A percentile compares a stretch with the other conserved stretches of the same genome.
Conservation (phyloP, 23 red algal genomes). For the Pyropia yezoensis region DNA sequence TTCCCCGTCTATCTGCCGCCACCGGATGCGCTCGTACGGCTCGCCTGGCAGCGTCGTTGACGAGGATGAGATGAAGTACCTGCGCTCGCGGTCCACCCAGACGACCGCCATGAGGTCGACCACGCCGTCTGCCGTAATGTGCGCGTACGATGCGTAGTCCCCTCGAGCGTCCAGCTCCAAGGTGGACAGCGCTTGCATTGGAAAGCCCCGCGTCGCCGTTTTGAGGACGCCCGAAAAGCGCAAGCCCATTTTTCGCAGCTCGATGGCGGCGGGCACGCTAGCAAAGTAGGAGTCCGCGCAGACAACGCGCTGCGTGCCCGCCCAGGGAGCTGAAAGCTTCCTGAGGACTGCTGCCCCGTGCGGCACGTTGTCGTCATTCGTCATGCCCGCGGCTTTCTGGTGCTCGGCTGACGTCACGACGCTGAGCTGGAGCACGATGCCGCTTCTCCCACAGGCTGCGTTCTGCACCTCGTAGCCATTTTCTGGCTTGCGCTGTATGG, state of each 20-base stretch:
- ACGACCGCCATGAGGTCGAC: conserved; percentile 7
- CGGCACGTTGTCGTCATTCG: conserved; percentile 3
- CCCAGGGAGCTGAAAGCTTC: background rate
- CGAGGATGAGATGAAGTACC: background rate
- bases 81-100: conserved; percentile 18
- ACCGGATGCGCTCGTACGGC: background rate
- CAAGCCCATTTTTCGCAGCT: background rate
- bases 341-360: conserved; percentile 1
- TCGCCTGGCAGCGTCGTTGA: background rate
- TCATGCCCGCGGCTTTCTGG: background rate
- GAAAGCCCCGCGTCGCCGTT: conserved; percentile 6
- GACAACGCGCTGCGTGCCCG: conserved; percentile 4
- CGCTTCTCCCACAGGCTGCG: conserved; percentile 5
- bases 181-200: background rate
- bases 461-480: conserved; percentile 21
- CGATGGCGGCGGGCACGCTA: conserved; percentile 3
- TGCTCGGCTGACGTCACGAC: conserved; percentile 2
- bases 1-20: background rate
- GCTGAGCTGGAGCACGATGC: conserved; percentile 3
- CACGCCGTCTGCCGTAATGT: too few relatives aligned
- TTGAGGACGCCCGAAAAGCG: conserved; percentile 18
- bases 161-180: background rate
- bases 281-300: too few relatives aligned
- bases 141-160: background rate
- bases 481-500: conserved; percentile 21